These are phyloP conservation scores for Metschnikowia gelsemii DNA, from an alignment of 805 yeast genomes.

Conservation along the genomic window DNA sequence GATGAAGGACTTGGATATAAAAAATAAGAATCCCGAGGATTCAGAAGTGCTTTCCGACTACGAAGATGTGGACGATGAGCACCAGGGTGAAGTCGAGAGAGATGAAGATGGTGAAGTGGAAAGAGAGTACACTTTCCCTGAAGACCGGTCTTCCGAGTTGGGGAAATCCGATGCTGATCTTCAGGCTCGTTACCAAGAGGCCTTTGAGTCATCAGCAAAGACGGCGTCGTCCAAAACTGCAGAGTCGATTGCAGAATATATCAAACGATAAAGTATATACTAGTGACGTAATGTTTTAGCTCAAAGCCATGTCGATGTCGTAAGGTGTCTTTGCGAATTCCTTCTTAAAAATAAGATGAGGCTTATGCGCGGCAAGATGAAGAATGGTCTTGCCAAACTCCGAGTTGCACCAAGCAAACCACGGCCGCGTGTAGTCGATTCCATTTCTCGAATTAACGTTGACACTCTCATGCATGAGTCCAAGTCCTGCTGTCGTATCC, in stretches of 20 bases:
- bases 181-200: conserved; percentile 70
- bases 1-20: conserved; percentile 83
- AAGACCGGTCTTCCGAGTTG: conserved; percentile 62
- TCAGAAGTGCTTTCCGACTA: conserved; percentile 53
- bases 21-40: conserved; percentile 31
- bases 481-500: conserved; percentile 67
- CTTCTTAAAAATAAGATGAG: conserved; percentile 62
- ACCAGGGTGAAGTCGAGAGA: conserved; percentile 47
- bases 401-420: conserved; percentile 95
- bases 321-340: conserved; percentile 32
- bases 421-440: conserved; percentile 65
- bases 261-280: conserved; percentile 27
- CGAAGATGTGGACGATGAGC: conserved; percentile 51
- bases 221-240: conserved; percentile 65
- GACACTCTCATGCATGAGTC: conserved; percentile 82
- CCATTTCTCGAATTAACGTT: conserved; percentile 56
- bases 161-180: conserved; percentile 49
- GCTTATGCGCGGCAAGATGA: conserved; percentile 70
- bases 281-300: neutral
- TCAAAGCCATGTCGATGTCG: conserved; percentile 27
- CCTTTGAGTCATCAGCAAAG: conserved; percentile 63
- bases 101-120: conserved; percentile 43
- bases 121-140: conserved; percentile 72
- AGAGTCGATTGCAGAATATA: conserved; percentile 68
- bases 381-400: conserved; percentile 88